Evolutionary conservation across 2,329 filamentous ascomycete genomes (phyloP).

Genomic region (Epichloe bromicola): DNA sequence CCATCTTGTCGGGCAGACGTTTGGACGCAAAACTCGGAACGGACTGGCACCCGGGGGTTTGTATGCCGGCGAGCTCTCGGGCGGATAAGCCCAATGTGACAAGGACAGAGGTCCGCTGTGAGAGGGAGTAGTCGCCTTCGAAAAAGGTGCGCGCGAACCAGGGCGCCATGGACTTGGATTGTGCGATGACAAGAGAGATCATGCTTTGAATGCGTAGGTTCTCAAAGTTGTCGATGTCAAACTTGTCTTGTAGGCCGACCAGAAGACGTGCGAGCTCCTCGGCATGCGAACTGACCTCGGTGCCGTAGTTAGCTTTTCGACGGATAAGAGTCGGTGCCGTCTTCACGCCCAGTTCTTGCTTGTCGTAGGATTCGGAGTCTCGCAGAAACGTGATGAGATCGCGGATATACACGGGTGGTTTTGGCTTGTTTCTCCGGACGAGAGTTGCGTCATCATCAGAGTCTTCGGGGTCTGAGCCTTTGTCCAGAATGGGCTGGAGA

Average conservation of each 20-base stretch:
- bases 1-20: constrained; percentile 58
- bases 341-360: constrained; percentile 64
- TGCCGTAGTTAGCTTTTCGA: constrained; percentile 77
- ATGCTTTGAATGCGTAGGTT: constrained; percentile 66
- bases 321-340: constrained; percentile 72
- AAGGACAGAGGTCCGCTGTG: constrained; percentile 70
- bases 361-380: constrained; percentile 73
- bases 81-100: constrained; percentile 70
- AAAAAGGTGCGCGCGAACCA: constrained; percentile 88
- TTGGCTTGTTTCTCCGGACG: constrained; percentile 69
- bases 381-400: constrained; percentile 69
- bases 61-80: constrained; percentile 71
- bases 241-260: constrained; percentile 73
- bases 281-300: constrained; percentile 72
- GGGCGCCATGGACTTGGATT: constrained; percentile 64
- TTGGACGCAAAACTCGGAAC: constrained; percentile 64
- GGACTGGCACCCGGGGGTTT: constrained; percentile 38
- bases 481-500: constrained; percentile 45
- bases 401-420: constrained; percentile 78
- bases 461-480: constrained; percentile 81
- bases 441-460: constrained; percentile 88
- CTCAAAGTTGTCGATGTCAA: constrained; percentile 66
- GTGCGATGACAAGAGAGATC: constrained; percentile 65
- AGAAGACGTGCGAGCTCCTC: constrained; percentile 68
- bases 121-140: constrained; percentile 79